A percentile compares a stretch with the other conserved stretches of the same genome.
These are phyloP conservation scores for Phytophthora cactorum DNA, from an alignment of 352 stramenopile genomes.

Conservation along the genomic window DNA sequence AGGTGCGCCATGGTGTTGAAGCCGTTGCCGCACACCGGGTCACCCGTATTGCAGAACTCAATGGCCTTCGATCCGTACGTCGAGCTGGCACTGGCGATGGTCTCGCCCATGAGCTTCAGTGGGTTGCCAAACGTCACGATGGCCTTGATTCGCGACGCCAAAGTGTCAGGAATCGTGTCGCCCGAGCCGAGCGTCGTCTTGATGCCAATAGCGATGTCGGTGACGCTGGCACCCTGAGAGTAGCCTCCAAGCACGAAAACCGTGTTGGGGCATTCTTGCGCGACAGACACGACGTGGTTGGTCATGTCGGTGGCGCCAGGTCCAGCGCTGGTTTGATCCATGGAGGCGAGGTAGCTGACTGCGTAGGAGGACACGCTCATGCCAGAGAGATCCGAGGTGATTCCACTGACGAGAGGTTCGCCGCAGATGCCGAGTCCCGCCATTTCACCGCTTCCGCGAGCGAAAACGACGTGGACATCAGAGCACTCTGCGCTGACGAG, in stretches of 20 bases:
- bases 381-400: constrained; percentile 25
- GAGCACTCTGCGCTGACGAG: constrained; percentile 10
- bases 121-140: constrained; percentile 47
- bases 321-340: constrained; percentile 27
- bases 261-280: constrained; percentile 38
- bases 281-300: constrained; percentile 35
- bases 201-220: constrained; percentile 41
- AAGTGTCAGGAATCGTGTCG: constrained; percentile 23
- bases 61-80: constrained; percentile 38
- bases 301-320: constrained; percentile 41
- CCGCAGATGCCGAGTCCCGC: constrained; percentile 32
- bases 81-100: constrained; percentile 30
- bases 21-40: constrained; percentile 37
- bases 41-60: constrained; percentile 38
- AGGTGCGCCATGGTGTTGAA: constrained; percentile 42
- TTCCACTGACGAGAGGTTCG: constrained; percentile 30
- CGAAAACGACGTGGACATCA: constrained; percentile 25
- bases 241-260: constrained; percentile 41
- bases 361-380: constrained; percentile 45
- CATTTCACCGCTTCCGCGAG: background rate
- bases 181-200: constrained; percentile 31
- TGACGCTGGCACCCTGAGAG: constrained; percentile 42
- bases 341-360: constrained; percentile 30
- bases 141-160: constrained; percentile 38
- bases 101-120: constrained; percentile 33